Evolutionary conservation across 495 filamentous ascomycete genomes (phyloP), one percentile per base, ranked within the genome.

Genomic region (Endocarpon pusillum): DNA sequence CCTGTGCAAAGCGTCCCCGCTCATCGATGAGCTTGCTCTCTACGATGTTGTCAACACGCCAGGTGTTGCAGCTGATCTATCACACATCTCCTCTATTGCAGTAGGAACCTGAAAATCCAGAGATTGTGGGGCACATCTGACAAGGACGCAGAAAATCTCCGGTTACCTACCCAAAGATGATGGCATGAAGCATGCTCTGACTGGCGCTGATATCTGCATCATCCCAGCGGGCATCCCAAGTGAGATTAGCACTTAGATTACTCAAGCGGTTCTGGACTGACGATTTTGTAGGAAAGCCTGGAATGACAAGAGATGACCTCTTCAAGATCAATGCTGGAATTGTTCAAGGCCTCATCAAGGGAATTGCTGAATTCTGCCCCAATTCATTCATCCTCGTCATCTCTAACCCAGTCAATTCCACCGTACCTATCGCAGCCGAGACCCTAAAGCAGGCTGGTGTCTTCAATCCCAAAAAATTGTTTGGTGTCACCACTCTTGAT

Each of bases 1-100:
- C 43, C 73, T 97, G 47, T 62, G 94, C 45, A 97, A 96, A 71
- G 67, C 74, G 38, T 78, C 64, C 35, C 81, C 84, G 22, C 71
- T 87, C 41, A 60, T 96, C 42, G 74, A 86, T 47, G 80, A 94
- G 64, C 78, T 97, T 50, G 65, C 85, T 34, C 76, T 97, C 42
- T 97, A 94, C 69, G 89, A 96, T 87, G 84, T 96, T 40, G 89
- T 94, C 55, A 94, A 94, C 69, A 91, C 86, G 27, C 87, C 86
- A 40, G 89, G 89, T 55, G 89, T 97, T 37, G 75, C 87, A 26
- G 75, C 89, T 39, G 89, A 97, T 53, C 74, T 97, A 34, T 93
- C 89, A 34, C 89, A 97, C 62, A 96, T 97, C 62, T 93, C 89
- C 27, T 81, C 84, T 24, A 69, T 72, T 34, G 89, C 91, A 43